Evolutionary conservation across 257 asterid species (phyloP).

Genomic region (Ajuga chamaepitys): DNA sequence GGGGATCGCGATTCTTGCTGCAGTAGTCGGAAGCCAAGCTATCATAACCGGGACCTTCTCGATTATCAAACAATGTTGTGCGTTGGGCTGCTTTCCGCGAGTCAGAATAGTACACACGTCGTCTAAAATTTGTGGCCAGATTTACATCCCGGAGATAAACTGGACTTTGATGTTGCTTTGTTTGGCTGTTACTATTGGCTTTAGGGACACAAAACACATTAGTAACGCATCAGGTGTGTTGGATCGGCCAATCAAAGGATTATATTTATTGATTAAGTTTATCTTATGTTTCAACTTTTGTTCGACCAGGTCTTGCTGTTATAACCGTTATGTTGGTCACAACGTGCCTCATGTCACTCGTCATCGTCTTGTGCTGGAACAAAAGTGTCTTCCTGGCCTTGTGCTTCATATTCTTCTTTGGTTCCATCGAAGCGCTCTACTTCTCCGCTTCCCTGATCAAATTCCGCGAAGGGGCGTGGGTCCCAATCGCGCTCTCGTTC

Average conservation of each 20-base stretch:
- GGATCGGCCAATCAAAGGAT: not conserved
- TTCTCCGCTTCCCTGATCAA: slow-evolving; percentile 93
- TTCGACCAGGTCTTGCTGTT: slow-evolving; percentile 76
- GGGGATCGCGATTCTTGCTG: slow-evolving; percentile 93
- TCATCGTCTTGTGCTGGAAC: slow-evolving; percentile 88
- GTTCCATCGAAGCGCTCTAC: slow-evolving; percentile 88
- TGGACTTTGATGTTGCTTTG: slow-evolving; percentile 90
- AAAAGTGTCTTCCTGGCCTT: slow-evolving; percentile 48
- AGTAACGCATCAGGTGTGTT: slow-evolving; percentile 86
- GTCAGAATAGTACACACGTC: slow-evolving; percentile 83
- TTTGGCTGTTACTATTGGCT: slow-evolving; percentile 87
- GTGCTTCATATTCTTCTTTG: slow-evolving; percentile 73
- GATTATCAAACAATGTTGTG: slow-evolving; percentile 89
- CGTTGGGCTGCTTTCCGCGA: slow-evolving; percentile 91
- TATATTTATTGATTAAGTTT: not conserved
- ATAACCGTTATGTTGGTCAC: slow-evolving; percentile 97
- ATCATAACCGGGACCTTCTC: slow-evolving; percentile 91
- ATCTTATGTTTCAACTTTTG: slow-evolving; percentile 14
- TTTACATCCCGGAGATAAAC: slow-evolving; percentile 89
- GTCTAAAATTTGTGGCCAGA: slow-evolving; percentile 80
- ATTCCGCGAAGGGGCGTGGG: slow-evolving; percentile 98
- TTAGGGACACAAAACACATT: slow-evolving; percentile 86
- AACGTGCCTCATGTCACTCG: slow-evolving; percentile 85
- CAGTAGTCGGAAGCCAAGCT: slow-evolving; percentile 98
- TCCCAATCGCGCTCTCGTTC: slow-evolving; percentile 67